A percentile compares a stretch with the other conserved stretches of the same genome.
These are phyloP conservation scores for Mycena filopes DNA, from an alignment of 768 basidiomycete species.

Conservation along the genomic window DNA sequence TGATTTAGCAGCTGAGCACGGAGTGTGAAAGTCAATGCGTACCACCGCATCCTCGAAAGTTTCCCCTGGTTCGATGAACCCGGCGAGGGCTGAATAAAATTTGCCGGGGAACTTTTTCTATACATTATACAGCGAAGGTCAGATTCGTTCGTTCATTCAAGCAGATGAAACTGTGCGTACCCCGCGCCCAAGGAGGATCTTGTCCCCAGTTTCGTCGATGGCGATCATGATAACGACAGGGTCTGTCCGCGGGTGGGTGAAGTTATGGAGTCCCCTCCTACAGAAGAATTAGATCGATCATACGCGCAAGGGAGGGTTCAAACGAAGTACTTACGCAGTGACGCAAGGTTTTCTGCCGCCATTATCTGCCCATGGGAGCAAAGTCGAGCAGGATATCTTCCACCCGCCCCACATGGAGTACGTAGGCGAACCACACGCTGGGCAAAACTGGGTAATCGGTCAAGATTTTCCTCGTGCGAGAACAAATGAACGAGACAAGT, in stretches of 20 bases:
- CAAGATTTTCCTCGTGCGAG: background rate
- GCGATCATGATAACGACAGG: conserved; percentile 93
- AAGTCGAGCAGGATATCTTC: conserved; percentile 86
- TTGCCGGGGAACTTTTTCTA: conserved; percentile 74
- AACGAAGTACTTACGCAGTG: conserved; percentile 62
- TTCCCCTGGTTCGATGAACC: conserved; percentile 95
- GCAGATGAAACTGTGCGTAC: conserved; percentile 53
- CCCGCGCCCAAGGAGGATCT: conserved; percentile 87
- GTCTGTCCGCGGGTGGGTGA: conserved; percentile 83
- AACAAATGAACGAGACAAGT: conserved; percentile 31
- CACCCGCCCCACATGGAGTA: conserved; percentile 96
- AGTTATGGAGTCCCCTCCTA: conserved; percentile 90
- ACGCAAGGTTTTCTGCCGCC: conserved; percentile 72
- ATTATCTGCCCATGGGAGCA: conserved; percentile 81
- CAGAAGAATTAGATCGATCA: conserved; percentile 26
- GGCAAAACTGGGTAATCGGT: conserved; percentile 73
- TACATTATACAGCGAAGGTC: conserved; percentile 10
- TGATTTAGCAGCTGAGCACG: too few species aligned
- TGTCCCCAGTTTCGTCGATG: conserved; percentile 82
- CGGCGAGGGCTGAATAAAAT: conserved; percentile 92
- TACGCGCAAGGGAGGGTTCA: conserved; percentile 26
- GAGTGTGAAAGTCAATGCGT: conserved; percentile 25
- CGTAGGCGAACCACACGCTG: conserved; percentile 83
- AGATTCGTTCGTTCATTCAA: background rate
- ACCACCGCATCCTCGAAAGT: conserved; percentile 93